Percentiles rank a stretch among this genome's conserved stretches.
These are phyloP conservation scores for Rhodamnia argentea DNA, from an alignment of 345 rosid genomes.

Conservation along the genomic window DNA sequence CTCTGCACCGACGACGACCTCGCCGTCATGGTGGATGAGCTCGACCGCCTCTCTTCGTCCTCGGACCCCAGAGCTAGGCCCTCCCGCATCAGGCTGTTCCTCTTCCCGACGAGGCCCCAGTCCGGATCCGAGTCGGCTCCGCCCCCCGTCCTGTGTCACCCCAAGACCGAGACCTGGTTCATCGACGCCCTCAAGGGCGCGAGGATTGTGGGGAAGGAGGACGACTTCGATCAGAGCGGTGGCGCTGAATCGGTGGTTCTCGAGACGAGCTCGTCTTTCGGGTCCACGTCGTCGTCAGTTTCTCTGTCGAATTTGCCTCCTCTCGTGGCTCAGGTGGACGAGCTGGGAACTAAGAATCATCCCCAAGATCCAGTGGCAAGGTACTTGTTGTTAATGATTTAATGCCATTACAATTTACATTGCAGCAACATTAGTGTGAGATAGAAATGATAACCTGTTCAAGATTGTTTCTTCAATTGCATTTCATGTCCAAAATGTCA, in stretches of 20 bases:
- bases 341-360: conserved; percentile 18
- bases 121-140: neutral
- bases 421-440: neutral
- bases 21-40: conserved; percentile 29
- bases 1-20: conserved; percentile 37
- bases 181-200: conserved; percentile 62
- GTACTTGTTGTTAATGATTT: conserved; percentile 9
- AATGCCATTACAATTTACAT: neutral
- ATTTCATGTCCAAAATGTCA: neutral
- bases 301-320: conserved; percentile 54
- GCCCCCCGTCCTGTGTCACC: conserved; percentile 21
- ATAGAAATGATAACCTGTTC: neutral
- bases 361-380: conserved; percentile 35
- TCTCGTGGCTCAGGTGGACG: conserved; percentile 33
- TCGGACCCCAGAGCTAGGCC: neutral
- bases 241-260: conserved; percentile 62
- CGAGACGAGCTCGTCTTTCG: conserved; percentile 71
- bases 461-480: neutral
- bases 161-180: conserved; percentile 76
- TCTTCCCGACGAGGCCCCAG: conserved; percentile 8
- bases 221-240: neutral
- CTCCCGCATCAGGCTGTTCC: conserved; percentile 29
- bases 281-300: conserved; percentile 63
- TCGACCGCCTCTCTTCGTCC: conserved; percentile 7
- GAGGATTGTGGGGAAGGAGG: conserved; percentile 30